Conservation (phyloP, 2,329 filamentous ascomycete genomes). For the Cercospora citrullina region DNA sequence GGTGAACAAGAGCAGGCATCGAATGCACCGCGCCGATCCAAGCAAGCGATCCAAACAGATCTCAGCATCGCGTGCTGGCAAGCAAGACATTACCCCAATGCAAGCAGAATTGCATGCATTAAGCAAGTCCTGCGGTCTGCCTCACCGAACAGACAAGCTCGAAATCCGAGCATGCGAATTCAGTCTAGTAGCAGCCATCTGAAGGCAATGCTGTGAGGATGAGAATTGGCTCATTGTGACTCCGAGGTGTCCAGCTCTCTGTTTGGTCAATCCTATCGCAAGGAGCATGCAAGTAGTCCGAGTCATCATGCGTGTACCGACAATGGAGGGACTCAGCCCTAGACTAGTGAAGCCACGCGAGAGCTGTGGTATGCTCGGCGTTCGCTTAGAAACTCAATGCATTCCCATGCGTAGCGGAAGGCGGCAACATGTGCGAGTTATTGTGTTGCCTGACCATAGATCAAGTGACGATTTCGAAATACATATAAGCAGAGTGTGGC, state of each 20-base stretch:
- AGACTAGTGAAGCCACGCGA: not conserved
- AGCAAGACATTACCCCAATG: too few relatives aligned
- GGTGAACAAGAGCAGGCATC: not conserved
- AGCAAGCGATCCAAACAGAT: not conserved
- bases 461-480: not conserved
- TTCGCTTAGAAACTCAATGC: slow-evolving; percentile 4
- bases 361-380: slow-evolving; percentile 7
- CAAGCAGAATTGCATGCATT: not conserved
- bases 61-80: not conserved
- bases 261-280: not conserved
- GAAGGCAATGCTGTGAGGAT: not conserved
- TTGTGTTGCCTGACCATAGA: slow-evolving; percentile 3
- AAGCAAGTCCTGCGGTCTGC: not conserved
- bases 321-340: not conserved
- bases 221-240: not conserved
- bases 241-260: not conserved
- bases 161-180: not conserved
- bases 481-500: not conserved
- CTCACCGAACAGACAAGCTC: not conserved
- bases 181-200: not conserved
- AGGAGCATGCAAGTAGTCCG: not conserved
- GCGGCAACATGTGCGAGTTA: not conserved
- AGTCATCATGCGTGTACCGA: slow-evolving; percentile 3
- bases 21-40: not conserved
- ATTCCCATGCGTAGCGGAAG: not conserved